Conservation (phyloP, 202 grass and related monocot genomes). For the Zizania palustris region DNA sequence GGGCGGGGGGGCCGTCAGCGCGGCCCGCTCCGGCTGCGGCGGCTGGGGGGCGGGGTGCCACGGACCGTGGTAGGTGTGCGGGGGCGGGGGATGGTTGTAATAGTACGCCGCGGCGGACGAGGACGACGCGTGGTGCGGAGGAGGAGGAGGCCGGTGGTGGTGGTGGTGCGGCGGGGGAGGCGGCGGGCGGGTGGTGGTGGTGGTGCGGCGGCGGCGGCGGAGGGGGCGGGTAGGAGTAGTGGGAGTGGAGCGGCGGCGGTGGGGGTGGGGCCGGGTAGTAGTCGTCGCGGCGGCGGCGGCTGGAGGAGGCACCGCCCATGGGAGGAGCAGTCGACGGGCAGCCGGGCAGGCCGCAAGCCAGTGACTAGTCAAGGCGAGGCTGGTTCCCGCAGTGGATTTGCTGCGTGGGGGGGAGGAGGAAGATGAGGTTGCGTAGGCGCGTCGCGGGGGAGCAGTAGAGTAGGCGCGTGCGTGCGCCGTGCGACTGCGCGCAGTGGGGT, state of each 20-base stretch:
- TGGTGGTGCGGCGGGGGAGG: slow-evolving; percentile 33
- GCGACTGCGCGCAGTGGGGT: slow-evolving; percentile 11
- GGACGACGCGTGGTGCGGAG: slow-evolving; percentile 25
- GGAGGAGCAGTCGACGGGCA: neutral
- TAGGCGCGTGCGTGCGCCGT: no score
- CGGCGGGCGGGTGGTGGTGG: slow-evolving; percentile 15
- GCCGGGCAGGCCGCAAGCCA: neutral
- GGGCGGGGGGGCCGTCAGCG: slow-evolving; percentile 44
- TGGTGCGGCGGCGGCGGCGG: slow-evolving; percentile 1
- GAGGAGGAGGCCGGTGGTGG: slow-evolving; percentile 41
- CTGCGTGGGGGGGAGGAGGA: slow-evolving; percentile 9
- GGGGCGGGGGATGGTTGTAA: slow-evolving; percentile 43
- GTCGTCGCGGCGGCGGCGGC: slow-evolving; percentile 61
- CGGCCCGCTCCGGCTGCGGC: neutral
- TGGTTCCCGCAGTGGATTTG: slow-evolving; percentile 6
- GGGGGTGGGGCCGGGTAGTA: slow-evolving; percentile 43
- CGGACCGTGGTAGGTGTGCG: slow-evolving; percentile 48
- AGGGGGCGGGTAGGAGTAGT: neutral
- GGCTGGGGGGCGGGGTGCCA: slow-evolving; percentile 43
- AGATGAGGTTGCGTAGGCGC: slow-evolving; percentile 39
- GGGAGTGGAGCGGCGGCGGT: slow-evolving; percentile 10
- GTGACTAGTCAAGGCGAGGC: neutral
- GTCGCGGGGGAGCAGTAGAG: neutral
- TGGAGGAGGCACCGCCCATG: slow-evolving; percentile 57
- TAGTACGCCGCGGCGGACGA: no score